These are phyloP conservation scores for Xylaria curta DNA, from an alignment of 495 filamentous ascomycete genomes.

Conservation along the genomic window DNA sequence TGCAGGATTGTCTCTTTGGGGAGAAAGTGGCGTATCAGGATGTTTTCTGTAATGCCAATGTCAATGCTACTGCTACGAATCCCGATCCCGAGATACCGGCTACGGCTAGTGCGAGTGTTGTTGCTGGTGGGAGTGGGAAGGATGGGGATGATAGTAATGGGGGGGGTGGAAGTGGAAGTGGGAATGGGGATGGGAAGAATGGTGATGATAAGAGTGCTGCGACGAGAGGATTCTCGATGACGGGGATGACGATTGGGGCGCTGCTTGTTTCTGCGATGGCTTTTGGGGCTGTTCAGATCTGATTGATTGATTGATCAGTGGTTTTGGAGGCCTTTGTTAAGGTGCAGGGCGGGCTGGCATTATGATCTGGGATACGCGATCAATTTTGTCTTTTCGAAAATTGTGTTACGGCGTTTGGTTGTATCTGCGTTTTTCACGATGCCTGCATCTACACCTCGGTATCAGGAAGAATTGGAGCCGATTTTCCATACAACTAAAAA, in stretches of 20 bases:
- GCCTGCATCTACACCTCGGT: neutral
- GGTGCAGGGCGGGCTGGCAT: neutral
- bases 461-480: neutral
- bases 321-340: neutral
- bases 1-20: constrained; percentile 46
- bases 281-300: constrained; percentile 37
- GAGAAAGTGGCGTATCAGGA: constrained; percentile 41
- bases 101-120: constrained; percentile 35
- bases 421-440: neutral
- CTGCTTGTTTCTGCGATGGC: constrained; percentile 36
- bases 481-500: neutral
- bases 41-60: constrained; percentile 49
- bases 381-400: no score
- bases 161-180: neutral
- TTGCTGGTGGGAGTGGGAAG: constrained; percentile 29
- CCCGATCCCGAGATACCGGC: constrained; percentile 35
- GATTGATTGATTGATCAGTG: constrained; percentile 12
- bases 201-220: constrained; percentile 27
- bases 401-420: neutral
- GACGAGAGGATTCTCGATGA: constrained; percentile 26
- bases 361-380: neutral
- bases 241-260: constrained; percentile 34
- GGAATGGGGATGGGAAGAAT: constrained; percentile 8
- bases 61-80: constrained; percentile 52
- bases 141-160: neutral